These are phyloP conservation scores for Wickerhamomyces queroliae DNA, from an alignment of 805 yeast species.

Conservation along the genomic window DNA sequence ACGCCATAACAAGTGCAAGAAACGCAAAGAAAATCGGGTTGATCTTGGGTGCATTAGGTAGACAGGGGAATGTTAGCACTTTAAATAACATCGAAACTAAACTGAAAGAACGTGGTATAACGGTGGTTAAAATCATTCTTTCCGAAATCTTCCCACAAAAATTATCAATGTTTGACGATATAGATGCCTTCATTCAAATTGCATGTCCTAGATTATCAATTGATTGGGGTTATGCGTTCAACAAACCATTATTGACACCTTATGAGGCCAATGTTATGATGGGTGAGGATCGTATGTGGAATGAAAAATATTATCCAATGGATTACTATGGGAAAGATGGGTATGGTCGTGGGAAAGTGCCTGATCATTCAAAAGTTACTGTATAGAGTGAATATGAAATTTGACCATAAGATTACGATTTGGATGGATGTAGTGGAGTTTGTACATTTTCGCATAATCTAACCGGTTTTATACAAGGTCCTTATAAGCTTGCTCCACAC, in stretches of 20 bases:
- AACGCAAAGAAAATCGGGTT: conserved; percentile 68
- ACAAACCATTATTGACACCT: conserved; percentile 87
- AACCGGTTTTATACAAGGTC: background rate
- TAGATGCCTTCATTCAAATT: conserved; percentile 94
- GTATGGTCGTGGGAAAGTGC: conserved; percentile 81
- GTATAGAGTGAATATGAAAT: conserved; percentile 9
- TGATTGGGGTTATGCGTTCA: conserved; percentile 98
- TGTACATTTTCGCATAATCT: background rate
- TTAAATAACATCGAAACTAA: conserved; percentile 56
- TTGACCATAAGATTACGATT: background rate
- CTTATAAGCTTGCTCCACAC: conserved; percentile 41
- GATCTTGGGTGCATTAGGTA: conserved; percentile 87
- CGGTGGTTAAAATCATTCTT: conserved; percentile 73
- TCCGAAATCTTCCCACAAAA: conserved; percentile 94
- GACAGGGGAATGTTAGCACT: conserved; percentile 88
- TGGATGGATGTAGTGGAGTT: background rate
- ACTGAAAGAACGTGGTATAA: conserved; percentile 49
- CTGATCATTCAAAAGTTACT: conserved; percentile 32
- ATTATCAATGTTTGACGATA: conserved; percentile 83
- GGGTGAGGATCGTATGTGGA: conserved; percentile 64
- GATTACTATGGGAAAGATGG: conserved; percentile 90
- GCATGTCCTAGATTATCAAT: conserved; percentile 96
- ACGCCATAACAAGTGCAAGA: conserved; percentile 63
- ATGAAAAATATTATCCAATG: conserved; percentile 78
- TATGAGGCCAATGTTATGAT: conserved; percentile 93